These are phyloP conservation scores for Heterobasidion occidentale DNA, from an alignment of 1,284 basidiomycete genomes.

Conservation along the genomic window DNA sequence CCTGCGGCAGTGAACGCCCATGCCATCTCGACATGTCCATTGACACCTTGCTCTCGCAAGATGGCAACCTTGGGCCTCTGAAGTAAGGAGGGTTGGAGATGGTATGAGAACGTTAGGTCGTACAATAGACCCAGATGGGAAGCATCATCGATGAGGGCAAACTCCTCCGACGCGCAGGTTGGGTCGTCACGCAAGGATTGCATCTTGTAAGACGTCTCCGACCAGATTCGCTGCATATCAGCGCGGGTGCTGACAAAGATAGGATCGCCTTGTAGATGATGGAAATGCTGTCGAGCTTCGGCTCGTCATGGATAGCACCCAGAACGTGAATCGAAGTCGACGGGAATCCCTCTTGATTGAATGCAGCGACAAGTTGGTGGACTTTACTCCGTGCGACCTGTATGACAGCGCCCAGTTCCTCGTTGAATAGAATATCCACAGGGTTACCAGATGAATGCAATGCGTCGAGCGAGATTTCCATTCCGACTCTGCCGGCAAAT, in stretches of 20 bases:
- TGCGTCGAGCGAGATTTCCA: slow-evolving; percentile 59
- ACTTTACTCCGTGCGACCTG: slow-evolving; percentile 73
- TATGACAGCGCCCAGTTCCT: slow-evolving; percentile 91
- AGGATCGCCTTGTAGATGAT: slow-evolving; percentile 44
- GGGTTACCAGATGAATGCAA: slow-evolving; percentile 41
- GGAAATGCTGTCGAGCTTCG: slow-evolving; percentile 49
- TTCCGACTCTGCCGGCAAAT: slow-evolving; percentile 86
- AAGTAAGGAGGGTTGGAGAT: slow-evolving; percentile 26
- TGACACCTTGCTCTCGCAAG: slow-evolving; percentile 96
- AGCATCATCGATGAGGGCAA: slow-evolving; percentile 62
- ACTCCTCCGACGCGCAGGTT: slow-evolving; percentile 76
- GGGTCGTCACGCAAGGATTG: slow-evolving; percentile 87
- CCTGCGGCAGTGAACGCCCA: slow-evolving; percentile 94
- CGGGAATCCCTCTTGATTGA: slow-evolving; percentile 70
- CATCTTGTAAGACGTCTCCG: slow-evolving; percentile 92
- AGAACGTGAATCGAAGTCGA: slow-evolving; percentile 66
- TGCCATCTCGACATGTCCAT: slow-evolving; percentile 98
- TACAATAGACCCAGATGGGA: slow-evolving; percentile 65
- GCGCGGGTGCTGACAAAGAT: slow-evolving; percentile 66
- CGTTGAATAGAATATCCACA: slow-evolving; percentile 83
- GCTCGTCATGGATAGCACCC: slow-evolving; percentile 53
- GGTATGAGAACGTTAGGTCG: slow-evolving; percentile 61
- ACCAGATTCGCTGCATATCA: slow-evolving; percentile 81
- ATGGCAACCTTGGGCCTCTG: slow-evolving; percentile 87
- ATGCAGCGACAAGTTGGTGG: slow-evolving; percentile 48